These are phyloP conservation scores for Brassica hybrid DNA, from an alignment of 441 rosid species.

Conservation along the genomic window DNA sequence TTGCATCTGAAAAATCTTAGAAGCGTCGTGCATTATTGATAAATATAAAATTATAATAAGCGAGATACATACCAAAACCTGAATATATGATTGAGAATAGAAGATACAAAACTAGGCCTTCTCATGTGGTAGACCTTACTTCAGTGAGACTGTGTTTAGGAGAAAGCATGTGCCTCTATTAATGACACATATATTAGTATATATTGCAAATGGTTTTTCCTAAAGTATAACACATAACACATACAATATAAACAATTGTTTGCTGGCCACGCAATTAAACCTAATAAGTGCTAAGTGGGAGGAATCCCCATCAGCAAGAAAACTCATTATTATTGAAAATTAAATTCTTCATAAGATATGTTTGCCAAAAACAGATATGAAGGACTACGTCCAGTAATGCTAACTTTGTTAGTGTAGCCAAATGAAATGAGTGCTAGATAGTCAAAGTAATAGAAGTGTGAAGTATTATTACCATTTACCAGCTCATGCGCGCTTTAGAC, in stretches of 20 bases:
- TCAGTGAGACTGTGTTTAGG: too few species aligned
- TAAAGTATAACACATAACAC: slow-evolving; percentile 11
- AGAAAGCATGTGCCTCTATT: too few species aligned
- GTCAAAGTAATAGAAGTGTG: neutral
- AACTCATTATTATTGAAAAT: slow-evolving; percentile 2
- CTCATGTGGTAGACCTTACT: too few species aligned
- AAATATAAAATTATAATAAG: too few species aligned
- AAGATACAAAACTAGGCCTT: too few species aligned
- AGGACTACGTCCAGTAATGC: neutral
- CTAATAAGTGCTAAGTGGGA: slow-evolving; percentile 39
- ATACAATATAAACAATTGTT: neutral
- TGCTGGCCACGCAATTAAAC: slow-evolving; percentile 32
- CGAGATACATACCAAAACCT: too few species aligned
- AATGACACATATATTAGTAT: too few species aligned
- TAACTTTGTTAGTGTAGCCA: neutral
- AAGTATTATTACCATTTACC: slow-evolving; percentile 4
- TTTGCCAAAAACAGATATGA: slow-evolving; percentile 11
- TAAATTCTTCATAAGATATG: neutral
- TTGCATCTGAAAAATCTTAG: slow-evolving; percentile 34
- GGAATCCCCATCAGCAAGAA: slow-evolving; percentile 36
- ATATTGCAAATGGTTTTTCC: too few species aligned
- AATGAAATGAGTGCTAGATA: neutral
- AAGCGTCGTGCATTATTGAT: neutral
- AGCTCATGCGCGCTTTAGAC: slow-evolving; percentile 17
- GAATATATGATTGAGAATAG: too few species aligned